Percentiles rank a stretch among this genome's conserved stretches.
phyloP scores from a whole-genome alignment of 148 eudicot genomes.

The Camellia lanceoleosa region DNA sequence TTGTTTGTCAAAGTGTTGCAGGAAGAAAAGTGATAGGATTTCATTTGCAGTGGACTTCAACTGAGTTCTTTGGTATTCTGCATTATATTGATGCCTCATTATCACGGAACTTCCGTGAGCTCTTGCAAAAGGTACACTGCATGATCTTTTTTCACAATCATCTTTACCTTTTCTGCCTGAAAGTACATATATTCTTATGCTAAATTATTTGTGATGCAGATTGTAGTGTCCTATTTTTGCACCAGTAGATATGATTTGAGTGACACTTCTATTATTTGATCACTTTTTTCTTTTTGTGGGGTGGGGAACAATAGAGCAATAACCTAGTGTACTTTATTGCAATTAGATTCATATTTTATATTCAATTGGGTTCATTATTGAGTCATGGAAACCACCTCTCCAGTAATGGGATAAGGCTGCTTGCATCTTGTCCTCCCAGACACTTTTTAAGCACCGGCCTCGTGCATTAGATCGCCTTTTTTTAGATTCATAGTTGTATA shows the following conservation, averaged over 20 bases:
- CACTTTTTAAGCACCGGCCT: too few species aligned
- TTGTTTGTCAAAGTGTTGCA: background rate
- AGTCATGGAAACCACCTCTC: too few species aligned
- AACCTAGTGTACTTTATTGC: background rate
- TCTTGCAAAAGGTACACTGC: background rate
- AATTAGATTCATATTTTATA: background rate
- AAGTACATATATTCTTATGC: slow-evolving; percentile 1
- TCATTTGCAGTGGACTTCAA: background rate
- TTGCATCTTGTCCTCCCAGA: too few species aligned
- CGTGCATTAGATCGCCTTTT: too few species aligned
- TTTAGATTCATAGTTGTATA: too few species aligned
- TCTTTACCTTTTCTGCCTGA: slow-evolving; percentile 1
- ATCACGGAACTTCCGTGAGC: background rate
- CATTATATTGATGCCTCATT: background rate
- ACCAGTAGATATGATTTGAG: too few species aligned
- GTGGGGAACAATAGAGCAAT: background rate
- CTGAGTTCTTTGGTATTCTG: background rate
- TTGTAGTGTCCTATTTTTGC: background rate
- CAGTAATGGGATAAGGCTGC: too few species aligned
- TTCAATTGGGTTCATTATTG: background rate
- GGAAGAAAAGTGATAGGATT: background rate
- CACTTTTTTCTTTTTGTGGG: slow-evolving; percentile 1
- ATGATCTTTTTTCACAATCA: background rate
- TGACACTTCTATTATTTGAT: background rate
- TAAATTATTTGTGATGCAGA: background rate